A percentile compares a stretch with the other conserved stretches of the same genome.
These are phyloP conservation scores for Trichosporon asahii DNA, from an alignment of 1,284 basidiomycete species.

Conservation along the genomic window DNA sequence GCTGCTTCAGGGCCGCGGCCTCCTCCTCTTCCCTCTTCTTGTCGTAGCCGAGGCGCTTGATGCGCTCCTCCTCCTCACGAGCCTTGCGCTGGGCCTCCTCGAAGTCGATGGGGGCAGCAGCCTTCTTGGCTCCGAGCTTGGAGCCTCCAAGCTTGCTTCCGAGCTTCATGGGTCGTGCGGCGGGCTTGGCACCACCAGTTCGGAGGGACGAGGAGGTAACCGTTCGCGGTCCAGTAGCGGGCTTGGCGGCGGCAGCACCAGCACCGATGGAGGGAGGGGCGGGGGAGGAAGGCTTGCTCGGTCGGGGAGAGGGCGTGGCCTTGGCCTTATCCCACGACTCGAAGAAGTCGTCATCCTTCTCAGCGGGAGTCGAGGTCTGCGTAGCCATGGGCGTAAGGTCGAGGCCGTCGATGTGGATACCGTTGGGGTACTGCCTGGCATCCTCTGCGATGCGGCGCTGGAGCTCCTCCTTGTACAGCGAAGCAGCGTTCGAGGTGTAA, in stretches of 20 bases:
- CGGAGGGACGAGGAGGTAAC: constrained; percentile 54
- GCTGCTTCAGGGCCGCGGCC: constrained; percentile 49
- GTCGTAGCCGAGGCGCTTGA: constrained; percentile 84
- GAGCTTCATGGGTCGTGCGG: constrained; percentile 62
- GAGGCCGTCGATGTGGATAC: constrained; percentile 74
- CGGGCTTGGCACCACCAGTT: constrained; percentile 29
- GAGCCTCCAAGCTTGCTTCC: constrained; percentile 57
- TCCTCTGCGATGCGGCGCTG: constrained; percentile 79
- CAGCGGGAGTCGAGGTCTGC: constrained; percentile 46
- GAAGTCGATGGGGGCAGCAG: constrained; percentile 73
- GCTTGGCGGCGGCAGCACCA: constrained; percentile 19
- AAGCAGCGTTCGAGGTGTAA: constrained; percentile 78
- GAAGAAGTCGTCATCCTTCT: constrained; percentile 75
- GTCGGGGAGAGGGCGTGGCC: constrained; percentile 36
- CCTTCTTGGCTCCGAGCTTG: constrained; percentile 76
- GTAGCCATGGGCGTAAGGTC: constrained; percentile 54
- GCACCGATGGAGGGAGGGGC: constrained; percentile 46
- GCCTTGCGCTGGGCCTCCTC: constrained; percentile 86
- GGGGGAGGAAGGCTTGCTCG: constrained; percentile 29
- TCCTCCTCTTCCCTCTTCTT: constrained; percentile 70
- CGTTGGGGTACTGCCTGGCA: constrained; percentile 65
- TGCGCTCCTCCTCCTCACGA: constrained; percentile 73
- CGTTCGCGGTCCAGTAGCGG: constrained; percentile 45
- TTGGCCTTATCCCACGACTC: constrained; percentile 83
- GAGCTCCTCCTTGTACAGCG: constrained; percentile 90